These are phyloP conservation scores for Phanerodontia chrysosporium DNA, from an alignment of 768 basidiomycete genomes.

Conservation along the genomic window DNA sequence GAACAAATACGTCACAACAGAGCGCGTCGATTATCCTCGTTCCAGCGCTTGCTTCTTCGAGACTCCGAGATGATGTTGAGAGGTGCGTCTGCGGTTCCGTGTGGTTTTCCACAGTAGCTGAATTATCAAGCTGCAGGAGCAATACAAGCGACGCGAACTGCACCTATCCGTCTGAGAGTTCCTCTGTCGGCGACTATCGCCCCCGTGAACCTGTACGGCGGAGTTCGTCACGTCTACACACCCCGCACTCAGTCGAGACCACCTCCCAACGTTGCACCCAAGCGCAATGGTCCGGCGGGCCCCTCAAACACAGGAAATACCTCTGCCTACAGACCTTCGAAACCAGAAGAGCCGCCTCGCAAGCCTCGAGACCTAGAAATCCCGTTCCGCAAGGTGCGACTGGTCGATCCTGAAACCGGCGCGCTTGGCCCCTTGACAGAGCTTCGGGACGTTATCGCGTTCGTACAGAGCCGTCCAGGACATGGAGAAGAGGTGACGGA, in stretches of 20 bases:
- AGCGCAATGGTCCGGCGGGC: background rate
- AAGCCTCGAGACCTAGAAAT: constrained; percentile 36
- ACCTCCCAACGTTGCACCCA: background rate
- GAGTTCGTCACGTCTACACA: background rate
- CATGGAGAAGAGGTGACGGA: background rate
- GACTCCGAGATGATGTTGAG: background rate
- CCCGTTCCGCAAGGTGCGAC: constrained; percentile 35
- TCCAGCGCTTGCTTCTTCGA: background rate
- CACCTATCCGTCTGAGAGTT: background rate
- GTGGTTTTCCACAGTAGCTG: background rate
- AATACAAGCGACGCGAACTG: background rate
- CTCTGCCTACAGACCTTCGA: background rate
- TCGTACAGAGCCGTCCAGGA: background rate
- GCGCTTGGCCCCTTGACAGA: constrained; percentile 31
- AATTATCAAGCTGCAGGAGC: background rate
- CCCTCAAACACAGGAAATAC: background rate
- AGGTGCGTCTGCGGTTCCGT: background rate
- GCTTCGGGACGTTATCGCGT: constrained; percentile 41
- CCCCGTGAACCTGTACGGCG: background rate
- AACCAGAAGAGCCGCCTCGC: background rate
- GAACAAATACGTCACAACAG: background rate
- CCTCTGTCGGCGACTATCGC: background rate
- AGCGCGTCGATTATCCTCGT: background rate
- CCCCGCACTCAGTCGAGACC: background rate
- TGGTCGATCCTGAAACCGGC: constrained; percentile 44